Percentiles rank a stretch among this genome's conserved stretches.
Evolutionary conservation across 352 stramenopile genomes (phyloP).

Genomic region (Sclerospora graminicola): DNA sequence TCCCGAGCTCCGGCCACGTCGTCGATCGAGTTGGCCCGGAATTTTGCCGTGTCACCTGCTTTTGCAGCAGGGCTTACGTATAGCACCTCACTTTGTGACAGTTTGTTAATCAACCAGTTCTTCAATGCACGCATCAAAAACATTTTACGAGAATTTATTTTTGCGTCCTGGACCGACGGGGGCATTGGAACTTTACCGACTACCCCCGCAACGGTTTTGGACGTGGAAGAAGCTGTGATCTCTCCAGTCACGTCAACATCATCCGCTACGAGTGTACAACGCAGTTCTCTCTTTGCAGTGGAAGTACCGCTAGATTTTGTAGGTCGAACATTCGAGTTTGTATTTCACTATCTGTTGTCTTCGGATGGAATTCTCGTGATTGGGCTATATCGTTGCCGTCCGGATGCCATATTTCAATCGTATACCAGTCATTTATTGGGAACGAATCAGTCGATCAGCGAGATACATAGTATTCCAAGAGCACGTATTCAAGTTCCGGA

Average conservation of each 20-base stretch:
- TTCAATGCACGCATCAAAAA: slow-evolving; percentile 83
- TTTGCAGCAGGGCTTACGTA: slow-evolving; percentile 77
- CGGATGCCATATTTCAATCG: too few relatives aligned
- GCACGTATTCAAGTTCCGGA: slow-evolving; percentile 56
- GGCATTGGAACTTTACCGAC: too few relatives aligned
- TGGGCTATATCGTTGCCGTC: slow-evolving; percentile 66
- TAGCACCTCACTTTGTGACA: slow-evolving; percentile 79
- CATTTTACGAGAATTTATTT: slow-evolving; percentile 82
- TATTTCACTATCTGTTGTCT: slow-evolving; percentile 74
- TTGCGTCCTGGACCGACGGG: slow-evolving; percentile 52
- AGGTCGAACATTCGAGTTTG: slow-evolving; percentile 67
- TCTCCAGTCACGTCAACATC: too few relatives aligned
- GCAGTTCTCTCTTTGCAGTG: slow-evolving; percentile 70
- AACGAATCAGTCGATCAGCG: too few relatives aligned
- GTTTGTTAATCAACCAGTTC: slow-evolving; percentile 83
- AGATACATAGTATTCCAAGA: too few relatives aligned
- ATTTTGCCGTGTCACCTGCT: slow-evolving; percentile 68
- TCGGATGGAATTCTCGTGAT: slow-evolving; percentile 72
- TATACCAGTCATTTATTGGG: too few relatives aligned
- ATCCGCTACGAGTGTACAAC: too few relatives aligned
- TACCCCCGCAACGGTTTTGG: too few relatives aligned
- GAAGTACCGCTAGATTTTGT: slow-evolving; percentile 79
- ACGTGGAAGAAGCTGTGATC: too few relatives aligned
- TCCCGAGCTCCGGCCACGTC: slow-evolving; percentile 31
- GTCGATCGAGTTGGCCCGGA: slow-evolving; percentile 44